phyloP scores from a whole-genome alignment of 306 rosid species.

The Castanopsis chinensis region DNA sequence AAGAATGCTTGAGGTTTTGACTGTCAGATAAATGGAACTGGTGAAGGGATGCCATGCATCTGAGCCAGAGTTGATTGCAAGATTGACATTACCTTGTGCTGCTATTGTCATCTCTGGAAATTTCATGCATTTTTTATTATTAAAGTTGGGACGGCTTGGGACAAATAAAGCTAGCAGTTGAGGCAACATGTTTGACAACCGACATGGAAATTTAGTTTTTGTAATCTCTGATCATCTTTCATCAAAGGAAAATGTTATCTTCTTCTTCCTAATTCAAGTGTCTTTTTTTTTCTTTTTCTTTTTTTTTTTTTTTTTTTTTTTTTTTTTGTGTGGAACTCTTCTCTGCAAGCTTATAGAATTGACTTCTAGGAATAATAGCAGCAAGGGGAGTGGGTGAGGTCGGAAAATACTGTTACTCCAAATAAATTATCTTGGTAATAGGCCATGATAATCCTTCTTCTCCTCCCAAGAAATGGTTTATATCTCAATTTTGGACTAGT shows the following conservation, averaged over 20 bases:
- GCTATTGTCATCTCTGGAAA: conserved; percentile 20
- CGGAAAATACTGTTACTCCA: neutral
- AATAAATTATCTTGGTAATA: neutral
- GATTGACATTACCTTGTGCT: conserved; percentile 29
- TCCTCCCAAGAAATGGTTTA: neutral
- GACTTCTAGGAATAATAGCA: neutral
- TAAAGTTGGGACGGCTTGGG: conserved; percentile 24
- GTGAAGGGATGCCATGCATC: conserved; percentile 29
- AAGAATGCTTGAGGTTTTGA: conserved; percentile 27
- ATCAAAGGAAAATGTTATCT: neutral
- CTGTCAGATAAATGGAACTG: conserved; percentile 20
- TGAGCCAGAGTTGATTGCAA: conserved; percentile 29
- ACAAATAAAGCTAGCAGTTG: conserved; percentile 54
- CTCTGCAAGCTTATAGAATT: neutral
- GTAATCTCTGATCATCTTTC: neutral
- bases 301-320: neutral
- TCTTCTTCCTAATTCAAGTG: neutral
- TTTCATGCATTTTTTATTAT: conserved; percentile 26
- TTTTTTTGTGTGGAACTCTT: neutral
- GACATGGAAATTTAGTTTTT: conserved; percentile 1
- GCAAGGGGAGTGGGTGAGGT: neutral
- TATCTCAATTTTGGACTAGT: neutral
- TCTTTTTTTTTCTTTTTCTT: too few species aligned
- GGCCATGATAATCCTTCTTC: neutral
- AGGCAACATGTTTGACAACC: conserved; percentile 17